These are phyloP conservation scores for Metschnikowia peoriensis DNA, from an alignment of 805 yeast species.

Conservation along the genomic window DNA sequence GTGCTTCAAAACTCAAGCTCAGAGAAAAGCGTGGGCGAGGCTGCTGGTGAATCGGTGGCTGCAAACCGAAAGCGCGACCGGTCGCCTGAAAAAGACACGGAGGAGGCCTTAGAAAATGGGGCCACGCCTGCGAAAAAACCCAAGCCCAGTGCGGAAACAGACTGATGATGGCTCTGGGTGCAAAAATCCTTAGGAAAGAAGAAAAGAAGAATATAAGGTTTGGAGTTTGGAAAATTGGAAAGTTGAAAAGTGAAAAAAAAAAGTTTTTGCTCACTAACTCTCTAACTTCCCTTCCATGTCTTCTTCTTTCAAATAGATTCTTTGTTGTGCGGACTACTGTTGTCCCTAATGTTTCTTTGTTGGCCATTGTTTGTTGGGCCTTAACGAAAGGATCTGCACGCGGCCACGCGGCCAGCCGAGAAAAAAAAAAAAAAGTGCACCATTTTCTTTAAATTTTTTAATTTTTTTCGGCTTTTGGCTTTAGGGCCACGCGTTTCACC, in stretches of 20 bases:
- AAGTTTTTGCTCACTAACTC: too few species aligned
- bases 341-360: too few species aligned
- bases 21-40: conserved; percentile 4
- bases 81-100: not conserved
- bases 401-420: not conserved
- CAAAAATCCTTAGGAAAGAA: too few species aligned
- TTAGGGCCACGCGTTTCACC: not conserved
- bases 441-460: too few species aligned
- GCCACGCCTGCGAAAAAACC: not conserved
- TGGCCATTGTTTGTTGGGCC: not conserved
- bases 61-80: conserved; percentile 7
- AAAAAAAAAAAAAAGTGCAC: too few species aligned
- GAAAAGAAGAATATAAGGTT: too few species aligned
- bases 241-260: too few species aligned
- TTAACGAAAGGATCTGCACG: not conserved
- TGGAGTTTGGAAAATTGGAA: not conserved
- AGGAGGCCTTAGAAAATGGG: not conserved
- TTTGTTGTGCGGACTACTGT: too few species aligned
- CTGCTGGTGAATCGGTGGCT: conserved; percentile 6
- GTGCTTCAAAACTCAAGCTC: not conserved
- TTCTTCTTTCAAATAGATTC: too few species aligned
- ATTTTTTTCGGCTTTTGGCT: not conserved
- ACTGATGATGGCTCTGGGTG: not conserved
- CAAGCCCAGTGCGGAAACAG: not conserved
- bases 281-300: too few species aligned